Evolutionary conservation across 768 basidiomycete species (phyloP), one percentile per base, ranked within the genome.

Genomic region (Tricholoma bakamatsutake): DNA sequence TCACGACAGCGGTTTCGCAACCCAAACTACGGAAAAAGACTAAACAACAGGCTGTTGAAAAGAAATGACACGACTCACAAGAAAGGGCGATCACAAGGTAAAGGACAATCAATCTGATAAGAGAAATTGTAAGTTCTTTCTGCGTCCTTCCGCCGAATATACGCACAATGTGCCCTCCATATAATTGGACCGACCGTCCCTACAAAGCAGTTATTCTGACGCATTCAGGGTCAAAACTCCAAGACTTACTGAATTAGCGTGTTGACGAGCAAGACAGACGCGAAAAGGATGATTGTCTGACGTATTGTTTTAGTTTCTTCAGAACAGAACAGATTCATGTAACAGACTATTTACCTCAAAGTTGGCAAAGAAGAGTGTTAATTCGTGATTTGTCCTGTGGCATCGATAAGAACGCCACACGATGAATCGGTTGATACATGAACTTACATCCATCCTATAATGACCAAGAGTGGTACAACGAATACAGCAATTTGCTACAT

Each of bases 181-280:
- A 66, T 92, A 94, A 65, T 95, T 94, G 13, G 88, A 87, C 63
- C 86, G 87, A 45, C 93, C 93, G 59, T 91, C 88, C 72, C 84
- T 82, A 61, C 8, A 48, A 39, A 35, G 50, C 28, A 47, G 46
- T 42, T 34, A 33, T 52, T 43, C 57, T 24, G 33, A 53, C 6
- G 37, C 53, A 33, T 35, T 28, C 12, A 49, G 42, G 10, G 13
- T 40, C 37, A 46, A 37, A 27, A 53, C 43, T 48, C 34, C 58
- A 27, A 37, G 6, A 77, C 83, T 46, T 57, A 82, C 83, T 85
- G 83, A 58, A 92, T 80, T 9, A 95, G 78, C 6, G 92, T 82
- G 71, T 93, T 93, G 58, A 92, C 90, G 28, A 97, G 83, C 53
- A 96, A 70, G 24, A 96, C 90, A 2, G 93, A 91, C 12, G 90